Conservation (phyloP, 2,329 filamentous ascomycete species). For the Alternaria angustiovoidea region DNA sequence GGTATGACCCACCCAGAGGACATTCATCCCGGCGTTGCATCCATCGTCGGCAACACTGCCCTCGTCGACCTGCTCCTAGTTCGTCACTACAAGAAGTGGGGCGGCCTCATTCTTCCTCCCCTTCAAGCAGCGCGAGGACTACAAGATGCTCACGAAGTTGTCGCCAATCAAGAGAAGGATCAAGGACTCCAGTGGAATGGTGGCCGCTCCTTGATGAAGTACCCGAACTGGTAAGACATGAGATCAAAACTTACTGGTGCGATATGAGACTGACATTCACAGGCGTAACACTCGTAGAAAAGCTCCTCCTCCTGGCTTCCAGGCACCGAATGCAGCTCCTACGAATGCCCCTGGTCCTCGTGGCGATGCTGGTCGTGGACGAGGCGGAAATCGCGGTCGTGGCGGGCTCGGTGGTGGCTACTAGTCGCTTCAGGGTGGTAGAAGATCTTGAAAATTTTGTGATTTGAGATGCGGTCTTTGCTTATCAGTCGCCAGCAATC, state of each 20-base stretch:
- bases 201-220: slow-evolving; percentile 4
- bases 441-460: not conserved
- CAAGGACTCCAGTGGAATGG: not conserved
- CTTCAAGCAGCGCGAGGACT: slow-evolving; percentile 4
- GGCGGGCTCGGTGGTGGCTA: not conserved
- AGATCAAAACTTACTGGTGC: not conserved
- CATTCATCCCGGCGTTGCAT: slow-evolving; percentile 6
- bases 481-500: no score
- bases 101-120: slow-evolving; percentile 17
- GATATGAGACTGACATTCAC: not conserved
- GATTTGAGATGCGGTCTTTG: no score
- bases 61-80: slow-evolving; percentile 18
- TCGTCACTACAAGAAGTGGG: slow-evolving; percentile 21
- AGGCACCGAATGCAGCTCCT: no score
- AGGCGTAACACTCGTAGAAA: not conserved
- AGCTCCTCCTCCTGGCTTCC: not conserved
- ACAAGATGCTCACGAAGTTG: not conserved
- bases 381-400: not conserved
- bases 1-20: slow-evolving; percentile 7
- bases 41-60: not conserved
- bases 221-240: slow-evolving; percentile 12
- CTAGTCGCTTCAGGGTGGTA: not conserved
- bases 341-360: not conserved
- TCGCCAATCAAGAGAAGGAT: not conserved
- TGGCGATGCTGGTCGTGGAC: not conserved